Conservation (phyloP, 169 alveolate species). For the Plasmodium gallinaceum region DNA sequence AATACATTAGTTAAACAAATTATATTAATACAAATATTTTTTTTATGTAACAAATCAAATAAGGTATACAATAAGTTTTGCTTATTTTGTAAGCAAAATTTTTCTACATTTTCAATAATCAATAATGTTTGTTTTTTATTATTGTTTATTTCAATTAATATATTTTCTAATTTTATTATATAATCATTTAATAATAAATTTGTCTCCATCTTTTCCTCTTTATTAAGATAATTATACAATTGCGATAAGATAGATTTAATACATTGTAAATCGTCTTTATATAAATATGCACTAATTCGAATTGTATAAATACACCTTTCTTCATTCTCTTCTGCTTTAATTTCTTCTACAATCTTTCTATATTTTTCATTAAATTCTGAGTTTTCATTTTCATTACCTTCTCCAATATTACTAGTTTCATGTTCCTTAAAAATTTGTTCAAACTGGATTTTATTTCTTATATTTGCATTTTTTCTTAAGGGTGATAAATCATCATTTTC, state of each 20-base stretch:
- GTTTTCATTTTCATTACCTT: slow-evolving; percentile 1
- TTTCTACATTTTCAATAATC: slow-evolving; percentile 83
- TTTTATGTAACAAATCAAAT: slow-evolving; percentile 78
- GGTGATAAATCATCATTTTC: slow-evolving; percentile 66
- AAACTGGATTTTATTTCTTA: slow-evolving; percentile 54
- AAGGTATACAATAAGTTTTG: slow-evolving; percentile 82
- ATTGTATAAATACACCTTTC: slow-evolving; percentile 68
- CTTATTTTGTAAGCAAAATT: slow-evolving; percentile 75
- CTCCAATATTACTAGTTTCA: background rate
- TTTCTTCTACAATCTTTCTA: slow-evolving; percentile 65
- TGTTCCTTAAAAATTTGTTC: slow-evolving; percentile 38
- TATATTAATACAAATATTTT: slow-evolving; percentile 75
- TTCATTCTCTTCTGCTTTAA: slow-evolving; percentile 36
- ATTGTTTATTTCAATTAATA: slow-evolving; percentile 71
- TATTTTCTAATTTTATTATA: slow-evolving; percentile 64
- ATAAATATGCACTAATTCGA: slow-evolving; percentile 79
- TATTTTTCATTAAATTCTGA: slow-evolving; percentile 49
- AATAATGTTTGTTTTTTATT: slow-evolving; percentile 74
- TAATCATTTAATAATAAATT: slow-evolving; percentile 70
- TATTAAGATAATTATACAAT: slow-evolving; percentile 67
- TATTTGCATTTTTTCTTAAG: slow-evolving; percentile 54
- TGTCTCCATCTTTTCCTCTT: slow-evolving; percentile 42
- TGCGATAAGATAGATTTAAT: slow-evolving; percentile 67
- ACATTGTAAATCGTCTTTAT: slow-evolving; percentile 82
- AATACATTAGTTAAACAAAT: slow-evolving; percentile 82